phyloP scores from a whole-genome alignment of 1,284 basidiomycete genomes.

The Tilletia caries region DNA sequence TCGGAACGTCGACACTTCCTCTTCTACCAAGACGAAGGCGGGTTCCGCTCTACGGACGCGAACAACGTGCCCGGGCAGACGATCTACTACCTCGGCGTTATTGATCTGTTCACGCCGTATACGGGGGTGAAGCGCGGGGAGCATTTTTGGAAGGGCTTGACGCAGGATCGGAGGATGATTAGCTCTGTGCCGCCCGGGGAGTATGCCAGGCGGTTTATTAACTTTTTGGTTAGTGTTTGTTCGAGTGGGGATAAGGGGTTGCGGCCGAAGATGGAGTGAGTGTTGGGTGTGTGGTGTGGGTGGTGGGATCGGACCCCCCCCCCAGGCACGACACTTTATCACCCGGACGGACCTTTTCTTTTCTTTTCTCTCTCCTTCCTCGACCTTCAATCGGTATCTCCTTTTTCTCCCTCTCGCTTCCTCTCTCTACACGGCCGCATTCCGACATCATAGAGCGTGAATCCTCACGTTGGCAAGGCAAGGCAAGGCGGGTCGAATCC shows the following conservation, averaged over 20 bases:
- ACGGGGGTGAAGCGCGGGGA: conserved; percentile 74
- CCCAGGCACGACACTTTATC: not conserved
- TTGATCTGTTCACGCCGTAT: conserved; percentile 69
- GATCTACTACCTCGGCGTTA: conserved; percentile 72
- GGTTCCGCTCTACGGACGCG: conserved; percentile 83
- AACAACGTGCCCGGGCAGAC: conserved; percentile 69
- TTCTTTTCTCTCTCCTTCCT: not conserved
- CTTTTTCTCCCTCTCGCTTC: not conserved
- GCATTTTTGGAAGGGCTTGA: conserved; percentile 86
- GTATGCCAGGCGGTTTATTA: conserved; percentile 46
- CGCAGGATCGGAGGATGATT: conserved; percentile 48
- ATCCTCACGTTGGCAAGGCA: too few relatives aligned
- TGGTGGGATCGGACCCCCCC: not conserved
- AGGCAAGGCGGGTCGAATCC: too few relatives aligned
- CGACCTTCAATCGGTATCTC: not conserved
- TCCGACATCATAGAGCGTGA: too few relatives aligned
- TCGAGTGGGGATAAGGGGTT: conserved; percentile 12
- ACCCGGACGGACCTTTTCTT: not conserved
- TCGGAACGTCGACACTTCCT: conserved; percentile 79
- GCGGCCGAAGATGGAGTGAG: conserved; percentile 14
- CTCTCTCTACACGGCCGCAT: not conserved
- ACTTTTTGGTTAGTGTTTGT: conserved; percentile 29
- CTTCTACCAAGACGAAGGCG: conserved; percentile 97
- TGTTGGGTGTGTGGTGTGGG: too few relatives aligned
- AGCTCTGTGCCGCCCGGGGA: conserved; percentile 45